Evolutionary conservation across 2,329 filamentous ascomycete species (phyloP), one percentile per base, ranked within the genome.

Genomic region (Phoma sp.): DNA sequence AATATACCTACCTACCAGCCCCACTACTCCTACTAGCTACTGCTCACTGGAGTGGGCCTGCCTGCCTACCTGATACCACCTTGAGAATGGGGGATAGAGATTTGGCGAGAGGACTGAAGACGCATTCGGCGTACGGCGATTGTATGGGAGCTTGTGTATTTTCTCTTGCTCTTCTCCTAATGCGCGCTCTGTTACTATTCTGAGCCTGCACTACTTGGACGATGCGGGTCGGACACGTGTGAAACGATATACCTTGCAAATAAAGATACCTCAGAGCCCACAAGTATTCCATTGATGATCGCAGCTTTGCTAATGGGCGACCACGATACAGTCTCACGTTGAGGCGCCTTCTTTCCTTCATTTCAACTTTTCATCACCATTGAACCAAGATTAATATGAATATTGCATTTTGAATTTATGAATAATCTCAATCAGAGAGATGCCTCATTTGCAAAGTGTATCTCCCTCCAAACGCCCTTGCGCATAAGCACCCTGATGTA

Each of bases 71-170:
- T 29, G 30, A 33, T 33, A 33, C 32, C 32, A 33, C 32, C 10
- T 33, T n/a, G 13, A n/a, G 7, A 33, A 33, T 11, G 32, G 13
- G 32, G 32, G 7, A 33, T 33, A 33, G 32, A 33, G 32, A 33
- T 13, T 11, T 5, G 32, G 9, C 10, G 32, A 11, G 10, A 33
- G 32, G 32, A 33, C 13, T 33, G 32, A 33, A 33, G 13, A 27
- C n/a, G 6, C 32, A 13, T 33, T n/a, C 32, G 62, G 62, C 60
- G 59, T 65, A 62, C 47, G 62, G 62, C 62, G 62, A 65, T 55
- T 52, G 25, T 38, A 47, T 43, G 27, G 53, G 52, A 53, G 47
- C 50, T 47, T 40, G 47, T 37, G 38, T 44, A 41, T 36, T 45
- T 37, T 52, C 27, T 42, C 40, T 32, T 42, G 9, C 48, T 45